Base-by-base conservation (phyloP, 306 rosid genomes). In the Sechiopsis laciniata region DNA sequence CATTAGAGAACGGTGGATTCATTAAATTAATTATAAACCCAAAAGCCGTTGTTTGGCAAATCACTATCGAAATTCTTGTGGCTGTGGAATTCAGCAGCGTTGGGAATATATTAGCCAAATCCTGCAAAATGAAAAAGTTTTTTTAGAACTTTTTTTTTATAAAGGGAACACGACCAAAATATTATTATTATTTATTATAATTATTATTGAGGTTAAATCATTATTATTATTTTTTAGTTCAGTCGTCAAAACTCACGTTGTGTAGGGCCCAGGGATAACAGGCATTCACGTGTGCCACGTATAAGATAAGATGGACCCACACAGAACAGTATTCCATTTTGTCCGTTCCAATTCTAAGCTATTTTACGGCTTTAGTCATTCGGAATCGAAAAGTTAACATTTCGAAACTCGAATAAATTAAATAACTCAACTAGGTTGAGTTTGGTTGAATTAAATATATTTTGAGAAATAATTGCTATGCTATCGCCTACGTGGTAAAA, bases 241-340 rank as follows among this genome's bases (percentile, higher is more conserved):
- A 32, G 37, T 32, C 4, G 37, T 32, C 37, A 32, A 32, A 32
- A 32, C 37, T 32, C 37, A 32, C 37, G 45, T 37, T 37, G 45
- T 57, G 87, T 79, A 7, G 10, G 87, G 81, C 65, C 59, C 86
- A 7, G 6, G 72, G 82, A 74, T 82, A 85, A 80, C 88, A 73
- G 83, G 84, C 32, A 67, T 85, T 84, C 86, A 81, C 78, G 80
- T 80, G 87, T 75, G 91, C 87, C 97, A 85, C 89, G 88, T 82
- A 48, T 77, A 60, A 14, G 15, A 32, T 5, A 3, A 0, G 52
- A 67, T 76, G 85, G 79, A 62, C 83, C 89, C 61, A 82, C 81
- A 8, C 24, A 67, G 16, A 57, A 40, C 65, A 71, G 69, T 78
- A 54, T 17, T 55, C 70, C 77, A 29, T 76, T 84, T 73, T 78